A percentile compares a stretch with the other conserved stretches of the same genome.
Evolutionary conservation across 345 rosid genomes (phyloP).

Genomic region (Hypericum perforatum): DNA sequence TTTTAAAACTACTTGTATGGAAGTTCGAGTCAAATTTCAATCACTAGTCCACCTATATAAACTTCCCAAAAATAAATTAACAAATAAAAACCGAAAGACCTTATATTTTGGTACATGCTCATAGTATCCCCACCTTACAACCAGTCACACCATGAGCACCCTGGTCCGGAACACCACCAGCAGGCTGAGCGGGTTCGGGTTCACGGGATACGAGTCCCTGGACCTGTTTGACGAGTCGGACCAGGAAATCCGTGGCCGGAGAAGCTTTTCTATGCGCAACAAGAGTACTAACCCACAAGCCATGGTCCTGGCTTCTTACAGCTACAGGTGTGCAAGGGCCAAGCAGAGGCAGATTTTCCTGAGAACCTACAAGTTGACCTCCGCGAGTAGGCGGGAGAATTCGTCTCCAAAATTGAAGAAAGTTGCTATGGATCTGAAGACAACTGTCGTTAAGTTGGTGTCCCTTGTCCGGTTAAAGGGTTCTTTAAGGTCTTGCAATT

Average conservation of each 20-base stretch:
- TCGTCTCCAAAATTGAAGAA: constrained; percentile 22
- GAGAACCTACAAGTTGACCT: constrained; percentile 32
- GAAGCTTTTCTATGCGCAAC: no score
- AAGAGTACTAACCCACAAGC: constrained; percentile 1
- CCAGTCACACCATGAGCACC: constrained; percentile 14
- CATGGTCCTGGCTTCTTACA: constrained; percentile 13
- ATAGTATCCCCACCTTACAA: not conserved
- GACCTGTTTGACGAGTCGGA: constrained; percentile 1
- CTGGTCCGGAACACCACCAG: constrained; percentile 17
- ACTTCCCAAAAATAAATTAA: no score
- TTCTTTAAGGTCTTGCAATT: constrained; percentile 17
- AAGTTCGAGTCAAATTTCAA: no score
- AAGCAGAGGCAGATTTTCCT: constrained; percentile 41
- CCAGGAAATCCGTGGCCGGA: not conserved
- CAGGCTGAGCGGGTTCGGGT: constrained; percentile 13
- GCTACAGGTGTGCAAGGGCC: constrained; percentile 28
- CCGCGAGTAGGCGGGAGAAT: constrained; percentile 12
- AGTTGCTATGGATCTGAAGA: constrained; percentile 26
- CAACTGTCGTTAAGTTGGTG: constrained; percentile 18
- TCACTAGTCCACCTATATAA: no score
- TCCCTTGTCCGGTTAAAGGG: constrained; percentile 11
- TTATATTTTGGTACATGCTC: no score
- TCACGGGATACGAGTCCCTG: constrained; percentile 16
- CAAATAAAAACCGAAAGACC: no score
- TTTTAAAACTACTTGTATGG: no score